Percentiles rank a stretch among this genome's conserved stretches.
Evolutionary conservation across 2,329 filamentous ascomycete species (phyloP).

Genomic region (Thielaviopsis ethacetica): DNA sequence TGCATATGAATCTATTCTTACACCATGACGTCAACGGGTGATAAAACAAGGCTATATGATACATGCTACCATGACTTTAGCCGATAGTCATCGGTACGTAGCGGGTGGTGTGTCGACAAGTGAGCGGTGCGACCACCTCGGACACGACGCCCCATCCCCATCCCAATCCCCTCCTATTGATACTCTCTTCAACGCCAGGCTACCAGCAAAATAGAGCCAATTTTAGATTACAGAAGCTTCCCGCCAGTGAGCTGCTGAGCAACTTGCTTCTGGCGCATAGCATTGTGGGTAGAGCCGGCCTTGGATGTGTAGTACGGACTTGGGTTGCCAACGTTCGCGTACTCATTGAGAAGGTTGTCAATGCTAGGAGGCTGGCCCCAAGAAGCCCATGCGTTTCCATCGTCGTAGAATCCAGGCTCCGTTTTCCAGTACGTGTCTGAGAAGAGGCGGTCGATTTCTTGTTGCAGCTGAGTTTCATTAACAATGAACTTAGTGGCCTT

Average conservation of each 20-base stretch:
- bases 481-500: slow-evolving; percentile 79
- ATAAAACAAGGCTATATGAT: neutral
- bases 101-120: neutral
- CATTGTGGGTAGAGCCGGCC: slow-evolving; percentile 19
- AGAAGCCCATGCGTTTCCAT: slow-evolving; percentile 37
- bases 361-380: slow-evolving; percentile 30
- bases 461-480: slow-evolving; percentile 58
- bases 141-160: neutral
- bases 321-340: slow-evolving; percentile 3
- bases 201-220: neutral
- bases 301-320: neutral
- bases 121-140: neutral
- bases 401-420: slow-evolving; percentile 16
- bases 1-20: neutral
- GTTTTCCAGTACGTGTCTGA: slow-evolving; percentile 39
- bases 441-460: slow-evolving; percentile 62
- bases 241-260: slow-evolving; percentile 44
- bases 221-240: slow-evolving; percentile 21
- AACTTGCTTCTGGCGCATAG: slow-evolving; percentile 36
- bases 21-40: neutral
- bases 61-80: neutral
- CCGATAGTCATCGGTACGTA: neutral
- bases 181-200: neutral
- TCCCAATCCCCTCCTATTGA: neutral
- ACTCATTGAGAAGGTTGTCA: slow-evolving; percentile 26